Conservation (phyloP, 2,329 filamentous ascomycete genomes). For the Periconia macrospinosa region DNA sequence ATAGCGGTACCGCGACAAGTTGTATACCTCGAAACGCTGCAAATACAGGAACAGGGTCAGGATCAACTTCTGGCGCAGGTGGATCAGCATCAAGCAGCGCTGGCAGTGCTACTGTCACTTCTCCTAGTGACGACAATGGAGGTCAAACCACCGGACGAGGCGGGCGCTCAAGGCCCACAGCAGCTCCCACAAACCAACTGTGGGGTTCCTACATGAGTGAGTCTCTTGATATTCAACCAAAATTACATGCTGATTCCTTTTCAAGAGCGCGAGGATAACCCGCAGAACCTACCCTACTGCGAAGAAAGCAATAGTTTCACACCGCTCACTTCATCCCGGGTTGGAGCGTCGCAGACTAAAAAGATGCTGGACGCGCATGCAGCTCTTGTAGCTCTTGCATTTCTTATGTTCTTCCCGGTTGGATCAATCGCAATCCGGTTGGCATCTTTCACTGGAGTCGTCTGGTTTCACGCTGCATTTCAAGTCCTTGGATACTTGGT, state of each 20-base stretch:
- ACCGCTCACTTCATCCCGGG: slow-evolving; percentile 7
- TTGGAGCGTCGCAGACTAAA: slow-evolving; percentile 6
- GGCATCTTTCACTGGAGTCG: slow-evolving; percentile 45
- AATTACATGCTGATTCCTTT: neutral
- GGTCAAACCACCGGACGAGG: neutral
- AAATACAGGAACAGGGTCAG: slow-evolving; percentile 8
- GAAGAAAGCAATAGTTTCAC: slow-evolving; percentile 29
- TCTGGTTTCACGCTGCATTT: slow-evolving; percentile 50
- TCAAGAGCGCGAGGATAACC: slow-evolving; percentile 6
- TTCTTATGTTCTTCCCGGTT: slow-evolving; percentile 49
- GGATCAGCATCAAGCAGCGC: neutral
- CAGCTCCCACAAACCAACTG: slow-evolving; percentile 10
- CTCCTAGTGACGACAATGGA: slow-evolving; percentile 7
- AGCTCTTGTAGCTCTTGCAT: slow-evolving; percentile 47
- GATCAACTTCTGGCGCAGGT: slow-evolving; percentile 1
- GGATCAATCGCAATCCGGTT: slow-evolving; percentile 49
- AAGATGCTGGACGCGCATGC: slow-evolving; percentile 49
- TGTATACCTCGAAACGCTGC: slow-evolving; percentile 34
- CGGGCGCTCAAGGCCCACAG: slow-evolving; percentile 18
- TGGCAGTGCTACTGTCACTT: slow-evolving; percentile 1
- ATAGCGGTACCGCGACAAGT: slow-evolving; percentile 19
- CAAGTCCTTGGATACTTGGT: slow-evolving; percentile 54
- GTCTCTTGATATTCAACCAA: neutral
- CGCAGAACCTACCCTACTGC: slow-evolving; percentile 32
- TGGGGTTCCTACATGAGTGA: slow-evolving; percentile 1